These are phyloP conservation scores for Fusarium graminum DNA, from an alignment of 2,329 filamentous ascomycete genomes.

Conservation along the genomic window DNA sequence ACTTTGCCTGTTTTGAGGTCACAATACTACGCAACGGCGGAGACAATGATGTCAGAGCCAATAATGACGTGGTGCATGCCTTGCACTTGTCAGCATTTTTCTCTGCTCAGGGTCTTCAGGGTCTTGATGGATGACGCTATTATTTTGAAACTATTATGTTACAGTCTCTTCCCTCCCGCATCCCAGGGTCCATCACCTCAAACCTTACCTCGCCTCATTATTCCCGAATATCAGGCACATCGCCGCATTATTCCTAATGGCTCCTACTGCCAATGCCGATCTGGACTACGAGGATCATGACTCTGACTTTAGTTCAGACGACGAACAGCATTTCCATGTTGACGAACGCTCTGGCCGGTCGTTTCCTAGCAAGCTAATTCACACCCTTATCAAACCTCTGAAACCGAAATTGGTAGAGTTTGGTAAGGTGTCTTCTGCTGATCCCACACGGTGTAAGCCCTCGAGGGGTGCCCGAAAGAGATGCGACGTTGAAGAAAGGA, in stretches of 20 bases:
- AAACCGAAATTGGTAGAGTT: constrained; percentile 29
- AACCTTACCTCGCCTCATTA: not conserved
- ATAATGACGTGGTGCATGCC: constrained; percentile 22
- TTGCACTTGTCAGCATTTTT: not conserved
- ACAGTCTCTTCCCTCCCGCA: not conserved
- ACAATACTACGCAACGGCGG: constrained; percentile 3
- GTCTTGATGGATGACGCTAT: constrained; percentile 6
- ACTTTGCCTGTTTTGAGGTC: constrained; percentile 10
- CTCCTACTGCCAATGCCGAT: not conserved
- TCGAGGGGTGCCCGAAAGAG: constrained; percentile 19
- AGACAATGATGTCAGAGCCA: constrained; percentile 27
- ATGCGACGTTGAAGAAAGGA: constrained; percentile 38
- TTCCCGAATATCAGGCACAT: not conserved
- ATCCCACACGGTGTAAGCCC: constrained; percentile 30
- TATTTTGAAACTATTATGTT: not conserved
- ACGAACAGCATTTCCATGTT: constrained; percentile 13
- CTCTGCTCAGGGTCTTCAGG: constrained; percentile 13
- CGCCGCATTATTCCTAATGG: not conserved
- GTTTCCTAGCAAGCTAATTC: constrained; percentile 25
- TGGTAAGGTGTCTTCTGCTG: constrained; percentile 8
- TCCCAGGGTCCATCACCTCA: not conserved
- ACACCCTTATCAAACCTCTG: constrained; percentile 29
- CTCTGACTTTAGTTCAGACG: not conserved
- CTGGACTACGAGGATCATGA: constrained; percentile 1
- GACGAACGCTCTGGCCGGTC: constrained; percentile 27